phyloP scores from a whole-genome alignment of 129 eudicot genomes.

The Lonicera japonica region DNA sequence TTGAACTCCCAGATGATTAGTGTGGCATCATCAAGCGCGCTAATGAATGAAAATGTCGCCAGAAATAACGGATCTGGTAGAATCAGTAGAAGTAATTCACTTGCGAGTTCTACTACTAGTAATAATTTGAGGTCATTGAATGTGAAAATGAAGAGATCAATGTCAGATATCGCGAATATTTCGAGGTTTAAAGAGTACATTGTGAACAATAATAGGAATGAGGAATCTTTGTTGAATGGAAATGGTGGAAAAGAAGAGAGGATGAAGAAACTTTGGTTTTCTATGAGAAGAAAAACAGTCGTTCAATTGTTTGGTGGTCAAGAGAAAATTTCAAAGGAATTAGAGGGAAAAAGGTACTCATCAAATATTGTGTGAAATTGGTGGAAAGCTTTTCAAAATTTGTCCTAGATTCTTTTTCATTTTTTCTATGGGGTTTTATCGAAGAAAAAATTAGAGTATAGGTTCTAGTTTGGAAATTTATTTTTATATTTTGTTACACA shows the following conservation, averaged over 20 bases:
- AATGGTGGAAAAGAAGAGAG: slow-evolving; percentile 22
- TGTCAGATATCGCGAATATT: slow-evolving; percentile 49
- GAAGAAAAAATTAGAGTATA: no score
- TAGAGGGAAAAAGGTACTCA: no score
- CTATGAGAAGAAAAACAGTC: slow-evolving; percentile 46
- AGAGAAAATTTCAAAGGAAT: no score
- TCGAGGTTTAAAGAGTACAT: slow-evolving; percentile 34
- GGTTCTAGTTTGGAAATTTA: no score
- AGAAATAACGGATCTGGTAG: slow-evolving; percentile 21
- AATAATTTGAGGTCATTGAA: slow-evolving; percentile 12
- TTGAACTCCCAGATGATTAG: slow-evolving; percentile 52
- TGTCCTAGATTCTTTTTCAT: no score
- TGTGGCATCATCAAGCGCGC: slow-evolving; percentile 39
- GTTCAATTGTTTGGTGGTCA: slow-evolving; percentile 33
- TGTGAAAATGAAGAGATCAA: slow-evolving; percentile 34
- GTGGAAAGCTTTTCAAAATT: no score
- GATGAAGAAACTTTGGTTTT: slow-evolving; percentile 43
- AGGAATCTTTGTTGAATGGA: slow-evolving; percentile 5
- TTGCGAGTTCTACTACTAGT: slow-evolving; percentile 10
- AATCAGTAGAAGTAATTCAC: slow-evolving; percentile 6
- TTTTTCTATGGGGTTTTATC: no score
- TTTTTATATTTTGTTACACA: no score
- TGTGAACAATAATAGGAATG: slow-evolving; percentile 7
- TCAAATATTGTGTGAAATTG: no score
- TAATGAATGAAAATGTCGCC: slow-evolving; percentile 31